A percentile compares a stretch with the other conserved stretches of the same genome.
Evolutionary conservation across 208 protist species (phyloP).

Genomic region (Phytomonas francai): DNA sequence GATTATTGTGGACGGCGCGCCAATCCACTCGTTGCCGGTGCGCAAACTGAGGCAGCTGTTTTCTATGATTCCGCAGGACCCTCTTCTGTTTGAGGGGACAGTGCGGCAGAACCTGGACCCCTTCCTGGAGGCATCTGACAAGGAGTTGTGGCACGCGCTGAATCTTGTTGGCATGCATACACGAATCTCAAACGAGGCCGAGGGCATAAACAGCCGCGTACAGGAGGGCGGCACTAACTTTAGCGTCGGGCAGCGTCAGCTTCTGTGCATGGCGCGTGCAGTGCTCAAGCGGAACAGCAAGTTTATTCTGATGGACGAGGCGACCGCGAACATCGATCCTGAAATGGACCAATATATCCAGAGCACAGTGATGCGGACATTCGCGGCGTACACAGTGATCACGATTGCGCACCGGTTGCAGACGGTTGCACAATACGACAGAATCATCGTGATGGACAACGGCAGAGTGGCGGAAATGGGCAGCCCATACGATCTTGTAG

Average conservation of each 20-base stretch:
- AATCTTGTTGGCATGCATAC: constrained; percentile 34
- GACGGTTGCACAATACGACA: constrained; percentile 57
- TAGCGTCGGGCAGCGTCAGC: constrained; percentile 69
- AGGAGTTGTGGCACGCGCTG: constrained; percentile 36
- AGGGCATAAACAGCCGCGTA: constrained; percentile 27
- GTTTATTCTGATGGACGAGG: constrained; percentile 78
- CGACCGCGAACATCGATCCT: constrained; percentile 59
- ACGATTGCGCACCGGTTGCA: constrained; percentile 66
- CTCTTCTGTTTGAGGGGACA: constrained; percentile 73
- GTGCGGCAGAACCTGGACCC: constrained; percentile 74
- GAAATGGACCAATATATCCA: constrained; percentile 46
- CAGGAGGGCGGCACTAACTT: constrained; percentile 58
- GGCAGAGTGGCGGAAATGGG: constrained; percentile 43
- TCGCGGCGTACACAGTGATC: constrained; percentile 49
- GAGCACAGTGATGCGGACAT: constrained; percentile 31
- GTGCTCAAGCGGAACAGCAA: constrained; percentile 39
- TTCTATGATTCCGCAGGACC: constrained; percentile 83
- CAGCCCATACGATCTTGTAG: constrained; percentile 32
- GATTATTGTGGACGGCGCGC: constrained; percentile 34
- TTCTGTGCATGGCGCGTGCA: constrained; percentile 63
- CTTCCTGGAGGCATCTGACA: constrained; percentile 22
- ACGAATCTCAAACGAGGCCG: constrained; percentile 19
- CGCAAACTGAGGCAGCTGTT: constrained; percentile 52
- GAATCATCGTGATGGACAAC: constrained; percentile 53
- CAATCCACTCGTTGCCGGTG: constrained; percentile 26